These are phyloP conservation scores for Prunus mume DNA, from an alignment of 306 rosid genomes.

Conservation along the genomic window DNA sequence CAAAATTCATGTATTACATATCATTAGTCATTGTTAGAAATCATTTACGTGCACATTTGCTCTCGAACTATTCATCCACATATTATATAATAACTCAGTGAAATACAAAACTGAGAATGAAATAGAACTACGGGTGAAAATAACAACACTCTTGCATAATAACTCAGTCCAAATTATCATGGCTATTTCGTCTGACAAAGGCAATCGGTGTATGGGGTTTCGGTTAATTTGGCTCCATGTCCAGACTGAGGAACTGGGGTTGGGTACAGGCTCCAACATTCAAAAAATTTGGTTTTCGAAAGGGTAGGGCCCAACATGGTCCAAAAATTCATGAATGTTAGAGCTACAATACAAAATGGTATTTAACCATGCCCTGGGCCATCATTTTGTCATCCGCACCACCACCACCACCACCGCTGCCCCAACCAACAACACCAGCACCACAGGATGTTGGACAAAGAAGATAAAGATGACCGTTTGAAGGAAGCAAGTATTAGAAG, in stretches of 20 bases:
- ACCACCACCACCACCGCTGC: background rate
- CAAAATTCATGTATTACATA: no score
- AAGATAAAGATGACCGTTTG: background rate
- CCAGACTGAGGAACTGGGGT: background rate
- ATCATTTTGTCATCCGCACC: conserved; percentile 29
- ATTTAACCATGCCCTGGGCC: conserved; percentile 51
- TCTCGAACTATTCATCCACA: no score
- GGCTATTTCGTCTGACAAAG: background rate
- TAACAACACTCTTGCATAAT: background rate
- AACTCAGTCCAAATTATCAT: background rate
- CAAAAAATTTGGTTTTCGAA: background rate
- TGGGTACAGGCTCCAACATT: conserved; percentile 6
- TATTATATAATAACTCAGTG: no score
- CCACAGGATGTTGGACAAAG: background rate
- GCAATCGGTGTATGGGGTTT: background rate
- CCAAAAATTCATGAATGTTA: background rate
- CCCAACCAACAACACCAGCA: background rate
- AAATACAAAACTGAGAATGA: no score
- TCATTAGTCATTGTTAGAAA: no score
- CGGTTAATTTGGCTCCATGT: background rate
- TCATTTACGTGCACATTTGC: no score
- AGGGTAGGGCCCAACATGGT: background rate
- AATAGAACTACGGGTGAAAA: no score
- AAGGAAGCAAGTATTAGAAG: background rate
- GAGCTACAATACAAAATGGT: conserved; percentile 28